Evolutionary conservation across 768 basidiomycete species (phyloP), one percentile per base, ranked within the genome.

Genomic region (Phanerochaete carnosa): DNA sequence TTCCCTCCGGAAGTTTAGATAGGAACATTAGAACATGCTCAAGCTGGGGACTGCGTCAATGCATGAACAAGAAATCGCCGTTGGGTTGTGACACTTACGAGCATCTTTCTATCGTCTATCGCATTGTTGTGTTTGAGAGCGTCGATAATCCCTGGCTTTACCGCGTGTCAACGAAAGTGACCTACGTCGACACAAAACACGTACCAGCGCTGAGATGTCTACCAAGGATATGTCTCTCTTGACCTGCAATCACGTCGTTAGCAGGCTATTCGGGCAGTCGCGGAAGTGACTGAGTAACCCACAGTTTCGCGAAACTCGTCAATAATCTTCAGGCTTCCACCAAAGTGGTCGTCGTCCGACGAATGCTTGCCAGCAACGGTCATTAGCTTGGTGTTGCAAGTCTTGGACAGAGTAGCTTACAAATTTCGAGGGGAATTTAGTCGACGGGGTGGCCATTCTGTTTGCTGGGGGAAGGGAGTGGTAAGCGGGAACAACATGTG

Each of bases 21-120:
- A 92, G 78, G 62, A 88, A 82, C 3, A 79, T 79, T 23, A 93
- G 75, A 12, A 83, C 76, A 66, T 92, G 81, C 67, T 93, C 92
- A 37, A 93, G 84, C 91, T 92, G 13, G 8, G 47, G 6, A 60
- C 52, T 12, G 26, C 8, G 30, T 54, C 7, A 50, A 13, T 32
- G 26, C 23, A 28, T 13, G 49, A 45, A 47, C n/a, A 32, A n/a
- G n/a, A 52, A 29, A 50, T 19, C 13, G 33, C 9, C 16, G 11
- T 15, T 30, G 54, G 12, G 55, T 11, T 3, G 1, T 49, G 4
- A 16, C n/a, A 76, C 87, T 55, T 55, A 90, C 92, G 49, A 88
- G 73, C 71, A 91, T 79, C 72, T 91, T 89, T 55, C 92, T 80
- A 67, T 94, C 92, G 72, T 94, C 89, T 23, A 92, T 75, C 8